Conservation (phyloP, 805 yeast species). For the Wickerhamomyces rabaulensis region DNA sequence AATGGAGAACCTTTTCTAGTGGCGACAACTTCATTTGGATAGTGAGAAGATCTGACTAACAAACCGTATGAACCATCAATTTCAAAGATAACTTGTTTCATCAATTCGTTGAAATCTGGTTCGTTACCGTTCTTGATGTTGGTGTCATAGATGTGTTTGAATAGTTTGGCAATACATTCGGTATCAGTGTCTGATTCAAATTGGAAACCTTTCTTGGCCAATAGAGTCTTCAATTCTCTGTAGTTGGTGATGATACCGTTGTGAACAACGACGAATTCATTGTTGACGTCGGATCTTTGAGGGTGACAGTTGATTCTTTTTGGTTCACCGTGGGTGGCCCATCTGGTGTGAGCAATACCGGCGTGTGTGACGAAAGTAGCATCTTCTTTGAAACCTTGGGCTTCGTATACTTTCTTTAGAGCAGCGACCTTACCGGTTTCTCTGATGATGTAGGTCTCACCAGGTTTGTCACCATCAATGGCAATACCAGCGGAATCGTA, state of each 20-base stretch:
- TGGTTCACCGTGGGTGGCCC: constrained; percentile 99
- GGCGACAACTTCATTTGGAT: constrained; percentile 94
- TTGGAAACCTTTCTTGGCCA: constrained; percentile 68
- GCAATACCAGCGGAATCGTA: constrained; percentile 98
- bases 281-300: constrained; percentile 77
- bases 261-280: constrained; percentile 90
- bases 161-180: constrained; percentile 94
- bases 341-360: constrained; percentile 98
- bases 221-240: constrained; percentile 81
- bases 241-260: constrained; percentile 97
- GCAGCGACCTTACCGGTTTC: constrained; percentile 89
- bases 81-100: constrained; percentile 87
- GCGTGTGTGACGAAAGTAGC: constrained; percentile 77
- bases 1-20: constrained; percentile 98
- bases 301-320: constrained; percentile 88
- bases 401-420: constrained; percentile 60
- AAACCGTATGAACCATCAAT: constrained; percentile 97
- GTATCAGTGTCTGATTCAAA: constrained; percentile 96
- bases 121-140: constrained; percentile 67
- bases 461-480: constrained; percentile 79
- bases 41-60: constrained; percentile 84
- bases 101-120: constrained; percentile 84
- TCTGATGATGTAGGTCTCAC: constrained; percentile 68
- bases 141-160: constrained; percentile 84
- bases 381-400: constrained; percentile 47